These are phyloP conservation scores for Canavalia gladiata DNA, from an alignment of 306 rosid species.

Conservation along the genomic window DNA sequence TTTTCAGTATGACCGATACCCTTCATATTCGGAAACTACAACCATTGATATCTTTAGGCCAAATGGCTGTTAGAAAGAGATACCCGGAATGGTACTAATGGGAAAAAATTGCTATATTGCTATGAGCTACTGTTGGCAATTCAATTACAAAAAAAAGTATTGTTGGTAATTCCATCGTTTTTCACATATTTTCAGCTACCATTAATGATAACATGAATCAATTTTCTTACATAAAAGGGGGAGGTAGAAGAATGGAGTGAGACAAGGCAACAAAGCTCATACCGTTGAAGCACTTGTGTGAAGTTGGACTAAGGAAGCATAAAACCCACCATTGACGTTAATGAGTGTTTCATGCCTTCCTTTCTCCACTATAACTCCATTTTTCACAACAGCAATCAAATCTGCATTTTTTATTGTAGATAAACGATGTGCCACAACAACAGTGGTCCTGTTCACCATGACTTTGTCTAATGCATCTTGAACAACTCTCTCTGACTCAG, in stretches of 20 bases:
- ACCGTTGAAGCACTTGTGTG: conserved; percentile 66
- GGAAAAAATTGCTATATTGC: not conserved
- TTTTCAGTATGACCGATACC: not conserved
- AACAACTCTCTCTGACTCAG: conserved; percentile 86
- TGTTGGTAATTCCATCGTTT: not conserved
- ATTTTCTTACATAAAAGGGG: conserved; percentile 28
- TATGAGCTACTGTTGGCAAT: not conserved
- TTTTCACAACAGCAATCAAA: conserved; percentile 85
- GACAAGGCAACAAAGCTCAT: conserved; percentile 24
- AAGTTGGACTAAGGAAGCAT: conserved; percentile 86
- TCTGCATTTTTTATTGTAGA: conserved; percentile 91
- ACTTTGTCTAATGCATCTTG: conserved; percentile 90
- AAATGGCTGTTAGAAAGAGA: too few species aligned
- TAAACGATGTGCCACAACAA: conserved; percentile 84
- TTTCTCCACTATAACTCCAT: conserved; percentile 85
- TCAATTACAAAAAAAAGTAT: not conserved
- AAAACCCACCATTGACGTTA: conserved; percentile 68
- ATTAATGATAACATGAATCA: not conserved
- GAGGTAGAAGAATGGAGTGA: not conserved
- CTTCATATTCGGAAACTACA: not conserved
- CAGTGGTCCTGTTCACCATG: conserved; percentile 80
- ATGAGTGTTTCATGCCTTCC: conserved; percentile 79
- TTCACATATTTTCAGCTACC: not conserved
- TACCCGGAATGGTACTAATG: not conserved
- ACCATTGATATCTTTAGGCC: not conserved